Conservation (phyloP, 78 protist species). For the Guillardia theta region DNA sequence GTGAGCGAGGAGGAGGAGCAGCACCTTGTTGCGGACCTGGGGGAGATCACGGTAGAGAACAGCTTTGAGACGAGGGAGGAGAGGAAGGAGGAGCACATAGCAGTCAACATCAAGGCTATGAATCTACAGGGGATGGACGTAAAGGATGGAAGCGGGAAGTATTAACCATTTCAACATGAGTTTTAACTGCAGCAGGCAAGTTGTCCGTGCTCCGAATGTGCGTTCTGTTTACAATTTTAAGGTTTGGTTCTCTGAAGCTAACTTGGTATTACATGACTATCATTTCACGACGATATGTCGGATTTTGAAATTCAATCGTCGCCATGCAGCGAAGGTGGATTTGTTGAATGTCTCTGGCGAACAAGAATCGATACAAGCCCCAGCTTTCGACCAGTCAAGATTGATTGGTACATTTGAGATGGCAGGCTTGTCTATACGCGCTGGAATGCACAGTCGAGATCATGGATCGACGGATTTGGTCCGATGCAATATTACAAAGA, state of each 20-base stretch:
- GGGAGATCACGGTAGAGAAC: not conserved
- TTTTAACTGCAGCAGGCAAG: not conserved
- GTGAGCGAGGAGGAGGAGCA: not conserved
- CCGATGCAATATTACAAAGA: no score
- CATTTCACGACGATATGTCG: no score
- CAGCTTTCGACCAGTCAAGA: no score
- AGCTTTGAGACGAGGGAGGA: not conserved
- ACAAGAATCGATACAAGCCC: no score
- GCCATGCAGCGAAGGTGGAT: not conserved
- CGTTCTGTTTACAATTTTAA: no score
- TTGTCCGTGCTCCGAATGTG: no score
- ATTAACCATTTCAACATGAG: not conserved
- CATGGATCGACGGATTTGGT: not conserved
- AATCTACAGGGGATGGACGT: not conserved
- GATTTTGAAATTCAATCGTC: not conserved
- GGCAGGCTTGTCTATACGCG: not conserved
- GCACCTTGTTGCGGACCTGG: conserved; percentile 16
- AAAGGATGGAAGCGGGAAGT: no score
- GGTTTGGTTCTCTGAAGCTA: not conserved
- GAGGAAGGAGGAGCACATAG: not conserved
- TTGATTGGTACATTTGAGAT: not conserved
- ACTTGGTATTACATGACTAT: no score
- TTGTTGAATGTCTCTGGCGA: not conserved
- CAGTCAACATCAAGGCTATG: not conserved
- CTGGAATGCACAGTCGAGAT: not conserved